A percentile compares a stretch with the other conserved stretches of the same genome.
phyloP scores from a whole-genome alignment of 768 basidiomycete genomes.

The Suillus fuscotomentosus region DNA sequence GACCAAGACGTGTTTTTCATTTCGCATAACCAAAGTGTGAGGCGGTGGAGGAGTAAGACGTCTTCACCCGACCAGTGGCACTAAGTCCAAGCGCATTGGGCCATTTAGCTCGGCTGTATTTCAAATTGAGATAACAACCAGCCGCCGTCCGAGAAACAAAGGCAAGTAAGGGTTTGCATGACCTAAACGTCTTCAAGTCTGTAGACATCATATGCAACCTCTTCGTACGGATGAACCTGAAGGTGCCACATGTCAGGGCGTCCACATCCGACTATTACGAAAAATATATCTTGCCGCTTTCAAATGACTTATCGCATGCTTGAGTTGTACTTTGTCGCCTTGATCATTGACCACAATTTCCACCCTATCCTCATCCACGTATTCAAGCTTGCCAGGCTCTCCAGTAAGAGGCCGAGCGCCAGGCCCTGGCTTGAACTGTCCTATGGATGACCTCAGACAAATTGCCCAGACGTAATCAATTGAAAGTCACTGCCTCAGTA shows the following conservation, averaged over 20 bases:
- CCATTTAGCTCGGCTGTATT: background rate
- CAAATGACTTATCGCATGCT: slow-evolving; percentile 40
- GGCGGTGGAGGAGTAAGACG: background rate
- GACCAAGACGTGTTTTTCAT: slow-evolving; percentile 1
- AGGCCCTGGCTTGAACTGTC: slow-evolving; percentile 44
- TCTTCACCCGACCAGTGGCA: slow-evolving; percentile 1
- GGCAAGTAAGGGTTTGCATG: background rate
- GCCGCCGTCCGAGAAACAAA: background rate
- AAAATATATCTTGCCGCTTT: slow-evolving; percentile 39
- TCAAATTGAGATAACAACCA: background rate
- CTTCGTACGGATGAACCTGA: slow-evolving; percentile 57
- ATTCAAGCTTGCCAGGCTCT: slow-evolving; percentile 39
- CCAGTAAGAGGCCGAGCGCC: slow-evolving; percentile 49
- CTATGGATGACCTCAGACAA: slow-evolving; percentile 20
- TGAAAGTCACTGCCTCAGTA: background rate
- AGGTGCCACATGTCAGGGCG: background rate
- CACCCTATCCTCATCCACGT: slow-evolving; percentile 53
- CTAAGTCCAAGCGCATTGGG: background rate
- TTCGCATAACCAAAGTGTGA: background rate
- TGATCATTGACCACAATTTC: slow-evolving; percentile 47
- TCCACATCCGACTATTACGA: background rate
- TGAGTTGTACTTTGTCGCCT: slow-evolving; percentile 35
- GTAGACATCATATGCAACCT: slow-evolving; percentile 58
- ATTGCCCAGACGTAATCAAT: background rate
- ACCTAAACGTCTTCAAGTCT: slow-evolving; percentile 42